Evolutionary conservation across 768 basidiomycete genomes (phyloP), one percentile per base, ranked within the genome.

Genomic region (Boletales sp.): DNA sequence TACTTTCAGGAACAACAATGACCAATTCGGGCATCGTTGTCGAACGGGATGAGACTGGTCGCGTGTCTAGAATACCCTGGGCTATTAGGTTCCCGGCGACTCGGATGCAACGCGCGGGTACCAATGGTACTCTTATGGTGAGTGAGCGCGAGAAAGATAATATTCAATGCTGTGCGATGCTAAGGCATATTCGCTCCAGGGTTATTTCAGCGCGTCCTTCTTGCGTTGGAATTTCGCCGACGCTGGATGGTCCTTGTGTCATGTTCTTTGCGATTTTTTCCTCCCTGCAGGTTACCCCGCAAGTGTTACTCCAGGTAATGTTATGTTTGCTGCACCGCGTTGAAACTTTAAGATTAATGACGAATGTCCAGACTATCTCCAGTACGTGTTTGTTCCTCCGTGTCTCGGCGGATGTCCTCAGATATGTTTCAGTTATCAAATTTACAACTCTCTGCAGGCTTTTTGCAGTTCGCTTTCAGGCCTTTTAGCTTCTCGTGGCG

Each of bases 391-490:
- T 41, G 13, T 6, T 49, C 11, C 33, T 6, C 48, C 17, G 12
- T 28, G 6, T 48, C 48, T 28, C 25, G 7, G 25, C 25, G 25
- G 25, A 28, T 6, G 25, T 44, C n/a, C 18, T 17, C 13, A 30
- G 11, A 15, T 9, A 39, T 30, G 17, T 54, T 46, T 40, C 57
- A 86, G 84, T 51, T 87, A 84, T 57, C 84, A 87, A 61, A 68
- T 82, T 13, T 74, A 79, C 56, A 86, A 87, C 54, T 81, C 81
- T 0, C 48, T 84, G 5, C 86, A 87, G 64, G 82, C 84, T 3
- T 86, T 85, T 55, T 86, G 83, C 59, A 86, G 80, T 57, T 83
- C 85, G 0, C 65, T 87, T 3, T 79, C 84, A 0, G 74, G 81
- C 0, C 67, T 87, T 25, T 58, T 87, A n/a, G 81, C 86, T 1